Conservation (phyloP, 495 filamentous ascomycete genomes). For the Mytilinidion resinicola region DNA sequence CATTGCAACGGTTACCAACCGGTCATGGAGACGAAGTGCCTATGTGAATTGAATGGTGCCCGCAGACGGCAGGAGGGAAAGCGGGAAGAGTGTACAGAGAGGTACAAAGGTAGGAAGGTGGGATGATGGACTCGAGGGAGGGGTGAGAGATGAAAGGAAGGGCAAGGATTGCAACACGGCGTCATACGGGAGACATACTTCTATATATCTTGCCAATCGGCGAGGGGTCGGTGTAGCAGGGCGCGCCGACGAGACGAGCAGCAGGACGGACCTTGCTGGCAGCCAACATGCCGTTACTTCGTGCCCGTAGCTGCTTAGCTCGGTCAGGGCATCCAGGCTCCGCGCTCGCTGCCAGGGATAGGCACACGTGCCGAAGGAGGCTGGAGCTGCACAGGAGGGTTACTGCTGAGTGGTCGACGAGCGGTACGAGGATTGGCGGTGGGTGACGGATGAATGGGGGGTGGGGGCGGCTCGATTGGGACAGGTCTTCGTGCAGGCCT, state of each 20-base stretch:
- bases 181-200: conserved; percentile 3
- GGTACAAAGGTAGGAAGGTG: background rate
- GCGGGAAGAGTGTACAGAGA: background rate
- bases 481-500: background rate
- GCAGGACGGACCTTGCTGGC: background rate
- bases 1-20: conserved; percentile 11
- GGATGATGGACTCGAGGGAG: background rate
- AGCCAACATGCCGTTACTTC: conserved; percentile 2
- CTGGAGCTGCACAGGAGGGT: background rate
- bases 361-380: background rate
- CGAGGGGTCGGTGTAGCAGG: background rate
- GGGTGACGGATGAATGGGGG: background rate
- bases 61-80: background rate
- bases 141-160: background rate
- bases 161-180: background rate
- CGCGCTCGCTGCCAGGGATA: background rate
- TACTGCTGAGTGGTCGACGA: background rate
- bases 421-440: background rate
- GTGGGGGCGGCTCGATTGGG: conserved; percentile 1
- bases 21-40: conserved; percentile 1
- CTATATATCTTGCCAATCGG: conserved; percentile 7
- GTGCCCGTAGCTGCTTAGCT: background rate
- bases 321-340: conserved; percentile 1
- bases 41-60: background rate
- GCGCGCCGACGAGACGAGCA: background rate